Percentiles rank a stretch among this genome's conserved stretches.
Conservation (phyloP, 2,329 filamentous ascomycete species). For the Pseudogymnoascus sp. region DNA sequence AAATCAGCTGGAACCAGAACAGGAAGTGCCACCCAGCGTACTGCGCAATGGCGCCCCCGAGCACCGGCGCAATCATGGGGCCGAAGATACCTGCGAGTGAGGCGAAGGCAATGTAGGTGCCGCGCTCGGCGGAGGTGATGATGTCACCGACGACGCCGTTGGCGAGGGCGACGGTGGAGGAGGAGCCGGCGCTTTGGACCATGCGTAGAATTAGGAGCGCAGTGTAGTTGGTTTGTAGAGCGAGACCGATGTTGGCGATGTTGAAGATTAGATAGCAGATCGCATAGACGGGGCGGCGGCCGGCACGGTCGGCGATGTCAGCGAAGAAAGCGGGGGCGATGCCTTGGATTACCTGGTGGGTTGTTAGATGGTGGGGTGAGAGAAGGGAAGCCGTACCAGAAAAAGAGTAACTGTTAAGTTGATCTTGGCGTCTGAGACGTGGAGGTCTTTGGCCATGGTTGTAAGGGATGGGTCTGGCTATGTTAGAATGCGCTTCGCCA, state of each 20-base stretch:
- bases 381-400: constrained; percentile 15
- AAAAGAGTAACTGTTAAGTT: constrained; percentile 8
- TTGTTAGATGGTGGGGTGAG: constrained; percentile 36
- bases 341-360: constrained; percentile 46
- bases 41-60: constrained; percentile 50
- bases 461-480: constrained; percentile 30
- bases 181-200: constrained; percentile 50
- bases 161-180: constrained; percentile 49
- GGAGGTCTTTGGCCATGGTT: constrained; percentile 22
- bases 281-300: constrained; percentile 47
- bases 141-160: constrained; percentile 56
- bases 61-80: constrained; percentile 44
- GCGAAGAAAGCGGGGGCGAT: constrained; percentile 49
- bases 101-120: constrained; percentile 60
- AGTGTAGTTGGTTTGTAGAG: constrained; percentile 39
- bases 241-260: constrained; percentile 45
- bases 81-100: constrained; percentile 47
- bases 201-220: constrained; percentile 46
- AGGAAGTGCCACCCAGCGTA: constrained; percentile 52
- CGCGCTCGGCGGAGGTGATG: constrained; percentile 48
- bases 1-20: constrained; percentile 41
- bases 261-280: constrained; percentile 46
- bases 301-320: constrained; percentile 44
- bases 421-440: constrained; percentile 27
- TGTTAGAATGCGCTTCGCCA: constrained; percentile 37